phyloP scores from a whole-genome alignment of 2,329 filamentous ascomycete species.

The Alternaria infectoria region DNA sequence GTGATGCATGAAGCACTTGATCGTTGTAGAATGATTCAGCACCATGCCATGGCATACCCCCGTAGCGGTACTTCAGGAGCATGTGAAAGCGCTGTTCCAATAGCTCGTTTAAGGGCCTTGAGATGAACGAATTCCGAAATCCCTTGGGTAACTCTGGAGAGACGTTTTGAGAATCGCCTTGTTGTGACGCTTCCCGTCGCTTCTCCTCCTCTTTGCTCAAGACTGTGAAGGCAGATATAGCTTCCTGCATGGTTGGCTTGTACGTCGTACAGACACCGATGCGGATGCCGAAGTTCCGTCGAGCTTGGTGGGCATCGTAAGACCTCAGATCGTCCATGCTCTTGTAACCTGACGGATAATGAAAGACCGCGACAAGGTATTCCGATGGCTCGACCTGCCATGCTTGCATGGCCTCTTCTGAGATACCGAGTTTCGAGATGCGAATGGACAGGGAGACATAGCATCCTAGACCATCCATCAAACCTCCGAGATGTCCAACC shows the following conservation, averaged over 20 bases:
- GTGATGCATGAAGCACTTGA: constrained; percentile 46
- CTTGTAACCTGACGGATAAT: constrained; percentile 68
- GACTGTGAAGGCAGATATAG: constrained; percentile 59
- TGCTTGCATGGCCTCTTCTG: constrained; percentile 75
- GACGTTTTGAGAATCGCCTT: constrained; percentile 23
- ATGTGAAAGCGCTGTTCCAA: constrained; percentile 69
- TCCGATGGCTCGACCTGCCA: constrained; percentile 73
- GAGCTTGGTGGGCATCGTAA: constrained; percentile 45
- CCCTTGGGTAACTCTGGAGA: constrained; percentile 22
- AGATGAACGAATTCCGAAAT: constrained; percentile 71
- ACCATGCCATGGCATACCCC: constrained; percentile 68
- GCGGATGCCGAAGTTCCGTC: constrained; percentile 61
- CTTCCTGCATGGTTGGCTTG: constrained; percentile 69
- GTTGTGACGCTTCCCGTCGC: constrained; percentile 28
- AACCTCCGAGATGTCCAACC: constrained; percentile 66
- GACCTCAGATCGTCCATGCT: constrained; percentile 61
- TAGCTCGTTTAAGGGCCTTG: constrained; percentile 71
- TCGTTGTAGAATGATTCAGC: constrained; percentile 66
- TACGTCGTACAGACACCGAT: constrained; percentile 74
- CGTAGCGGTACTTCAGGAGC: constrained; percentile 65
- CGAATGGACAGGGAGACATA: constrained; percentile 73
- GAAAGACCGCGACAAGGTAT: constrained; percentile 76
- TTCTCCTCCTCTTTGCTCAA: constrained; percentile 42
- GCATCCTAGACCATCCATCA: constrained; percentile 55
- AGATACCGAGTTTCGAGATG: constrained; percentile 73